These are phyloP conservation scores for Lepidopterella palustris DNA, from an alignment of 495 filamentous ascomycete species.

Conservation along the genomic window DNA sequence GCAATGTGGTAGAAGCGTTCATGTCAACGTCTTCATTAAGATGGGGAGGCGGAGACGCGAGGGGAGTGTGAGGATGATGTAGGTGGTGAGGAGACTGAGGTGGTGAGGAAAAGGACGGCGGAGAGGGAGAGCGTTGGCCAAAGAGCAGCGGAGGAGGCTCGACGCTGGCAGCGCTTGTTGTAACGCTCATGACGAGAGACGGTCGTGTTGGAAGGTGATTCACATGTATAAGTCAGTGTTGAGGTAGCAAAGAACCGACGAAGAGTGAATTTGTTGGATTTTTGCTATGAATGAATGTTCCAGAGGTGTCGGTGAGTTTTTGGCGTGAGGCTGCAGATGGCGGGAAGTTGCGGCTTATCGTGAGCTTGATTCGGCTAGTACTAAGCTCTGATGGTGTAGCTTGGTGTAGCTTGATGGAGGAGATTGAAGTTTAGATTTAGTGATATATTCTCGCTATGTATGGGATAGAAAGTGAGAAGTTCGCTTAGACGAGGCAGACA, in stretches of 20 bases:
- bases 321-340: neutral
- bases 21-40: constrained; percentile 28
- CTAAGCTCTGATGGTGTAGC: neutral
- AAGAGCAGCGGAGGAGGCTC: constrained; percentile 30
- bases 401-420: neutral
- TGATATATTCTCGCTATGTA: neutral
- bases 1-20: constrained; percentile 27
- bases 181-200: constrained; percentile 25
- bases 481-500: neutral
- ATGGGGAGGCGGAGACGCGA: constrained; percentile 21
- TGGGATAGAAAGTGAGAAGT: neutral
- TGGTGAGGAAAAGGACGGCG: constrained; percentile 18
- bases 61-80: constrained; percentile 17
- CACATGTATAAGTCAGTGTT: neutral
- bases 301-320: constrained; percentile 3
- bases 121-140: constrained; percentile 19
- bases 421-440: neutral
- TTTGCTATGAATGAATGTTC: no score
- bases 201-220: neutral
- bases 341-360: constrained; percentile 11
- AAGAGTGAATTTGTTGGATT: neutral
- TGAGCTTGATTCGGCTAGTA: constrained; percentile 6
- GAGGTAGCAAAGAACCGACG: neutral
- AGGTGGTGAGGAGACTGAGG: constrained; percentile 23
- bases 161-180: constrained; percentile 17